Conservation (phyloP, 306 rosid genomes). For the Vigna angularis region DNA sequence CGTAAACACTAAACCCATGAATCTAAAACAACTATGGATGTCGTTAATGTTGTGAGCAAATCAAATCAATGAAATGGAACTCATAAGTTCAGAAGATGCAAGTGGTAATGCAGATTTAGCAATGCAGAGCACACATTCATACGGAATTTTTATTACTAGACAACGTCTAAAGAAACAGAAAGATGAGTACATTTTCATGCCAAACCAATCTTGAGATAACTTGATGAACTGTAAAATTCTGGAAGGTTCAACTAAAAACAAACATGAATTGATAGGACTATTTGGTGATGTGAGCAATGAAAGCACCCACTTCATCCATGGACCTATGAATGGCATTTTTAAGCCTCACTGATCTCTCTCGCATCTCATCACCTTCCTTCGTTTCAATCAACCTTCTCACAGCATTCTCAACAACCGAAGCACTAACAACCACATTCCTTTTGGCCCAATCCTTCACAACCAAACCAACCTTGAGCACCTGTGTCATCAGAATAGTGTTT, state of each 20-base stretch:
- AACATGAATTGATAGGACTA: neutral
- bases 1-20: too few relatives aligned
- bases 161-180: neutral
- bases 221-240: neutral
- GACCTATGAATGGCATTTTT: neutral
- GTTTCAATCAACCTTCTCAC: neutral
- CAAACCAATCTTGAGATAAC: neutral
- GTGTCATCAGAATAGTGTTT: neutral
- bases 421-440: too few relatives aligned
- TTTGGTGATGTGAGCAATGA: neutral
- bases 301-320: neutral
- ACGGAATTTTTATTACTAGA: too few relatives aligned
- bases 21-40: too few relatives aligned
- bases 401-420: too few relatives aligned
- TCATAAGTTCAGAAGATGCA: too few relatives aligned
- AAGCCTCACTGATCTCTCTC: neutral
- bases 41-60: too few relatives aligned
- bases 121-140: neutral
- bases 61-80: too few relatives aligned
- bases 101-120: too few relatives aligned
- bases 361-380: neutral
- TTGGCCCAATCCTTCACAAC: neutral
- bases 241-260: neutral
- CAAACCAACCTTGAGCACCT: slow-evolving; percentile 13
- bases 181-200: neutral